Percentiles rank a stretch among this genome's conserved stretches.
These are phyloP conservation scores for Tuctoria greenei DNA, from an alignment of 176 grass and related monocot species.

Conservation along the genomic window DNA sequence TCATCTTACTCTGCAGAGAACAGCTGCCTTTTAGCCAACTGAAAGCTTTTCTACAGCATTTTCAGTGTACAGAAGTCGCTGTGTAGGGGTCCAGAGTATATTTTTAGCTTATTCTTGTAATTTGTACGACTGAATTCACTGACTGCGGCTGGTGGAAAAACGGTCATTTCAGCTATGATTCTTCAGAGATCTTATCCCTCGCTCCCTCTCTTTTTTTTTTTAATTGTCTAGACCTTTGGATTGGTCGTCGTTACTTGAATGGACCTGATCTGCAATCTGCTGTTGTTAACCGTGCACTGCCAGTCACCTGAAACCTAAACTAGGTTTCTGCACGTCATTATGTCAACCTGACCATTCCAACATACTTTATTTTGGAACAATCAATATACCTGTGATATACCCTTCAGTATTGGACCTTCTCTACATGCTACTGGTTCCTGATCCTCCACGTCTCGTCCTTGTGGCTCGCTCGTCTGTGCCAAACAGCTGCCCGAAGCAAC, in stretches of 20 bases:
- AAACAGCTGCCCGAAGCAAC: not conserved
- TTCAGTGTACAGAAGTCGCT: slow-evolving; percentile 33
- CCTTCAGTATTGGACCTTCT: not conserved
- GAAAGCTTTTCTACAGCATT: slow-evolving; percentile 12
- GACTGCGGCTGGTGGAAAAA: not conserved
- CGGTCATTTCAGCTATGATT: not conserved
- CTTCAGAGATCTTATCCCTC: not conserved
- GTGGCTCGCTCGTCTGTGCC: not conserved
- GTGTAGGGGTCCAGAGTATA: slow-evolving; percentile 20
- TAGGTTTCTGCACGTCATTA: not conserved
- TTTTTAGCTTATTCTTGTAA: slow-evolving; percentile 17
- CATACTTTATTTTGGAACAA: not conserved
- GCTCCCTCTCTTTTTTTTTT: not conserved
- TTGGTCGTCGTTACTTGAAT: not conserved
- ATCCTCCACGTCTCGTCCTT: not conserved
- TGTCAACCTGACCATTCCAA: too few relatives aligned
- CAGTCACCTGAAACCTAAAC: not conserved
- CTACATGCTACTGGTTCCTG: not conserved
- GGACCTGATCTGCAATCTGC: not conserved
- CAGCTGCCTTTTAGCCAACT: slow-evolving; percentile 13
- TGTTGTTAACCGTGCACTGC: not conserved
- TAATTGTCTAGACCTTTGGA: not conserved
- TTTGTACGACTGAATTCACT: slow-evolving; percentile 21
- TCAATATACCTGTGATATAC: not conserved
- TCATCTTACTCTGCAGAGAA: not conserved